phyloP scores from a whole-genome alignment of 306 rosid species.

The Urtica urens region DNA sequence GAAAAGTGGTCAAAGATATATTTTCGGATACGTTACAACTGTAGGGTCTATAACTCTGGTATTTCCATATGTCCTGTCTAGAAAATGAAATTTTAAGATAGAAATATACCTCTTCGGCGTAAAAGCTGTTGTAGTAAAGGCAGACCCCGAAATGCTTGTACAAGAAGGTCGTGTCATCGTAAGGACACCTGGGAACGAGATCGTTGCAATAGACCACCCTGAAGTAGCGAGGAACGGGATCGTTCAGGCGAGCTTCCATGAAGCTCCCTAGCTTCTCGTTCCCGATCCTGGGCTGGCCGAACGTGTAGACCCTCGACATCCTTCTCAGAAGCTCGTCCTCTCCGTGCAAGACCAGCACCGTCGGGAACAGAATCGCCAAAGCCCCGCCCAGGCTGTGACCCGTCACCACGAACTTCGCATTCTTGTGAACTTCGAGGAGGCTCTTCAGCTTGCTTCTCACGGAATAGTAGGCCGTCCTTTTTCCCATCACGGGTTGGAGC shows the following conservation, averaged over 20 bases:
- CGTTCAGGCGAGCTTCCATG: conserved; percentile 45
- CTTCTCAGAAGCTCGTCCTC: conserved; percentile 48
- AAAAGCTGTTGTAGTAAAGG: conserved; percentile 62
- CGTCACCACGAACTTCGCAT: conserved; percentile 57
- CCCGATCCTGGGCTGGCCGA: conserved; percentile 74
- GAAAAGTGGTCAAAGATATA: too few relatives aligned
- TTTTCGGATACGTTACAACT: too few relatives aligned
- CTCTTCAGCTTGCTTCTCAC: conserved; percentile 39
- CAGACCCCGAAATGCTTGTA: conserved; percentile 66
- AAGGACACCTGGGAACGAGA: conserved; percentile 73
- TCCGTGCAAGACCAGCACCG: conserved; percentile 47
- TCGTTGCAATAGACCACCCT: conserved; percentile 74
- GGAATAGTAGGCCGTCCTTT: conserved; percentile 43
- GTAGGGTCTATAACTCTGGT: too few relatives aligned
- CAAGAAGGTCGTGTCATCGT: conserved; percentile 48
- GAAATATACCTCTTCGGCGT: conserved; percentile 38
- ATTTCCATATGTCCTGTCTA: too few relatives aligned
- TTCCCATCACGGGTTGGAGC: conserved; percentile 23
- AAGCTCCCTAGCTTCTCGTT: conserved; percentile 43
- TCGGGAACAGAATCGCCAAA: conserved; percentile 54
- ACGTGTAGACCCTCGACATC: conserved; percentile 57
- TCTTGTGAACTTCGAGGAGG: conserved; percentile 50
- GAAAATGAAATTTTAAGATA: too few relatives aligned
- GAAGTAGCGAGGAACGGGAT: conserved; percentile 44
- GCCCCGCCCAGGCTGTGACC: conserved; percentile 87